Base-by-base conservation (phyloP, 495 filamentous ascomycete species). In the Hypoxylon rickii region DNA sequence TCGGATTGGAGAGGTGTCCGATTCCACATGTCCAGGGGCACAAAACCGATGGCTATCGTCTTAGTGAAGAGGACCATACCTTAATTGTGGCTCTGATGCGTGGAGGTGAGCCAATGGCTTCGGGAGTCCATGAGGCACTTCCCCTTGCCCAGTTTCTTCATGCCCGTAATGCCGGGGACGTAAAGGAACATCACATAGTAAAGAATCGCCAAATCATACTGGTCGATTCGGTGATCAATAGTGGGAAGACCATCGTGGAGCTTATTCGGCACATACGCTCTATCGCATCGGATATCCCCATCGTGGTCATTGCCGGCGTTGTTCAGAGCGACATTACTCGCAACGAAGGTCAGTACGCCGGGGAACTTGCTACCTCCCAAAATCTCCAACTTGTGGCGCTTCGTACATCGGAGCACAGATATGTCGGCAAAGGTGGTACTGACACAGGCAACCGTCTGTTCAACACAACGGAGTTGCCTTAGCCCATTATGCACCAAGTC, bases 51-150 rank as follows among this genome's bases (percentile, higher is more conserved):
- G 84, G 85, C n/a, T 73, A 83, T 61, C 77, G 77, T 7, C 74
- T 88, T 6, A 31, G 47, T 0, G 29, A 78, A 33, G 82, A 89
- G 66, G 5, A 69, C 7, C 52, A 69, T 15, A 87, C 83, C 3
- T 55, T 75, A 12, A 86, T 89, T 36, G 75, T 88, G 10, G 68
- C 83, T 0, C 66, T 88, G 18, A 86, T 88, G 85, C 81, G 85
- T 21, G 85, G 81, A n/a, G 85, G 85, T 17, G 83, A 86, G 63
- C 71, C 85, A 10, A 84, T 89, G 81, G 86, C 85, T n/a, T 71
- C 76, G 3, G 85, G 85, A 3, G 75, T 88, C 51, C 83, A 64
- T 57, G 73, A 84, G 2, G 79, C 72, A 15, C 80, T 87, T 22
- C 79, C 80, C 0, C 51, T 63, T 1, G 80, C 84, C 11, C 33